Percentiles rank a stretch among this genome's conserved stretches.
These are phyloP conservation scores for Tulasnella sp. DNA, from an alignment of 768 basidiomycete genomes.

Conservation along the genomic window DNA sequence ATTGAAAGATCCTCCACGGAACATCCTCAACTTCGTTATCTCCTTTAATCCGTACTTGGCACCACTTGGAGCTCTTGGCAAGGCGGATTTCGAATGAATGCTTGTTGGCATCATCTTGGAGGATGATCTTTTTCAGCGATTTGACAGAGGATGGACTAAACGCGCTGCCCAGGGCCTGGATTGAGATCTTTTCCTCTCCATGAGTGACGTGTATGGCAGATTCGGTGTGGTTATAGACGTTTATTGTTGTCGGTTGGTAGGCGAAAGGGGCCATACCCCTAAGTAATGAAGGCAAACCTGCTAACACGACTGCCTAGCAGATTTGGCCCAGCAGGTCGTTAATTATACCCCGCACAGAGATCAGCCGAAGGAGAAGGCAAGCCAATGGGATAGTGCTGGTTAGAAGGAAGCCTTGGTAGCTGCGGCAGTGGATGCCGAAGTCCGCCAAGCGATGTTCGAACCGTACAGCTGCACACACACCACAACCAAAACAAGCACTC, in stretches of 20 bases:
- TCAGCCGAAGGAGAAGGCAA: too few relatives aligned
- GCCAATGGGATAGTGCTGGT: too few relatives aligned
- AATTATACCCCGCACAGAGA: too few relatives aligned
- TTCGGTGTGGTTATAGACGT: constrained; percentile 5
- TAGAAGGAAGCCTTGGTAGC: too few relatives aligned
- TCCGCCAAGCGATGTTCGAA: too few relatives aligned
- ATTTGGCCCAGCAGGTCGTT: too few relatives aligned
- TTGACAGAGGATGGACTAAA: background rate
- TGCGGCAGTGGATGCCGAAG: too few relatives aligned
- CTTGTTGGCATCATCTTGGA: background rate
- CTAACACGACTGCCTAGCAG: too few relatives aligned
- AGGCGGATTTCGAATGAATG: background rate
- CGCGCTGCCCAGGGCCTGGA: background rate
- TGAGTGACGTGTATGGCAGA: constrained; percentile 1
- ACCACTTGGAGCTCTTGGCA: background rate
- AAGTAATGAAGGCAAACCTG: too few relatives aligned
- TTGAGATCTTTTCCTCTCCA: background rate
- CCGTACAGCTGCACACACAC: too few relatives aligned
- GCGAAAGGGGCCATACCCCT: background rate
- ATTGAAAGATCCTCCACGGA: background rate
- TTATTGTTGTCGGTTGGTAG: background rate
- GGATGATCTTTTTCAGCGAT: background rate
- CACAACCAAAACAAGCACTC: too few relatives aligned
- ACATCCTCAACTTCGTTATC: background rate
- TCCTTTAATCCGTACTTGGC: background rate